phyloP scores from a whole-genome alignment of 2,329 filamentous ascomycete genomes.

The Paraphoma chrysanthemicola region DNA sequence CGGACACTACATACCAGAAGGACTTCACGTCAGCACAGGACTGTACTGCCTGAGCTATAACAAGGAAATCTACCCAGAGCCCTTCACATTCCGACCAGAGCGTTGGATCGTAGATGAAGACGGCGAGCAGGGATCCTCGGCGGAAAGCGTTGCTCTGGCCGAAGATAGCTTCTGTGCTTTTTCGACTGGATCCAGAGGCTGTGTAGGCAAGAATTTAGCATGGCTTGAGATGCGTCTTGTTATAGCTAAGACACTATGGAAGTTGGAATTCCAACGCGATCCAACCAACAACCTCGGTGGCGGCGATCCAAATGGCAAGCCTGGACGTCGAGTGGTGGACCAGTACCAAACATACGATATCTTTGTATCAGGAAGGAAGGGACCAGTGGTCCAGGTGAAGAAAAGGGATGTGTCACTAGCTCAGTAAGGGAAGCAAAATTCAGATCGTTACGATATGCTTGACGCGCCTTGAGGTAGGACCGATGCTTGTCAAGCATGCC shows the following conservation, averaged over 20 bases:
- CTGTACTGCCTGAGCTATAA: slow-evolving; percentile 26
- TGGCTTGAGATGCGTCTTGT: slow-evolving; percentile 38
- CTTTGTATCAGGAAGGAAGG: slow-evolving; percentile 40
- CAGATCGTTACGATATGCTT: too few species aligned
- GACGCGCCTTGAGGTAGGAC: too few species aligned
- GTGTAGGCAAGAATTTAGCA: slow-evolving; percentile 41
- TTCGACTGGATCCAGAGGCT: slow-evolving; percentile 34
- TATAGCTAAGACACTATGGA: slow-evolving; percentile 33
- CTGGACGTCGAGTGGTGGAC: slow-evolving; percentile 23
- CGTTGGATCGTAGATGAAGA: slow-evolving; percentile 33
- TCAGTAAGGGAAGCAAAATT: too few species aligned
- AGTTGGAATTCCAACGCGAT: slow-evolving; percentile 31
- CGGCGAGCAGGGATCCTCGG: slow-evolving; percentile 9
- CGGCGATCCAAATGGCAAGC: slow-evolving; percentile 19
- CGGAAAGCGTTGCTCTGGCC: slow-evolving; percentile 19
- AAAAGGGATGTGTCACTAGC: background rate
- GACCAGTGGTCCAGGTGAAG: slow-evolving; percentile 39
- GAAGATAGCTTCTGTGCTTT: slow-evolving; percentile 32
- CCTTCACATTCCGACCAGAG: slow-evolving; percentile 32
- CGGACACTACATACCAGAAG: slow-evolving; percentile 28
- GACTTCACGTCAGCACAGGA: slow-evolving; percentile 19
- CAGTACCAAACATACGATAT: slow-evolving; percentile 39
- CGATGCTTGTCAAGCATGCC: too few species aligned
- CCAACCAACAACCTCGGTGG: slow-evolving; percentile 30
- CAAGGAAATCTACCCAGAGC: slow-evolving; percentile 20